phyloP scores from a whole-genome alignment of 768 basidiomycete genomes.

The Leccinum disarticulatum region DNA sequence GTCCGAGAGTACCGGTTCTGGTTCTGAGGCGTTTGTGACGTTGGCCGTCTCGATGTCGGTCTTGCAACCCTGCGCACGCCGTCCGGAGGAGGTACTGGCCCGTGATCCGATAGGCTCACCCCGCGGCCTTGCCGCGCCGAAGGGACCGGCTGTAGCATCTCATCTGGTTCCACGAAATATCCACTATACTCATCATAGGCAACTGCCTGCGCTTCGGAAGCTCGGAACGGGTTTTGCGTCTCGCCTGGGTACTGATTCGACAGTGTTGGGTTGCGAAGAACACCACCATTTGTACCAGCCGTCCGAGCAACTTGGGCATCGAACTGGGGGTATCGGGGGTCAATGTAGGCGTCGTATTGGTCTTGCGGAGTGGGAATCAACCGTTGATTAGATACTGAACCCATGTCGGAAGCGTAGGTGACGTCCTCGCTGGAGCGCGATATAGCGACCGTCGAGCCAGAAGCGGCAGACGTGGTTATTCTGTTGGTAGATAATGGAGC shows the following conservation, averaged over 20 bases:
- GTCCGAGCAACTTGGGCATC: slow-evolving; percentile 43
- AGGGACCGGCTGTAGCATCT: slow-evolving; percentile 22
- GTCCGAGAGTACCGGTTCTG: slow-evolving; percentile 72
- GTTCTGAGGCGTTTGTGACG: slow-evolving; percentile 48
- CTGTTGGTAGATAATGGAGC: slow-evolving; percentile 68
- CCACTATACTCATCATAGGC: slow-evolving; percentile 39
- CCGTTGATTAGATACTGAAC: slow-evolving; percentile 44
- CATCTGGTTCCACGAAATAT: slow-evolving; percentile 39
- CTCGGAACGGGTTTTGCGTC: slow-evolving; percentile 58
- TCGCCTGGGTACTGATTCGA: slow-evolving; percentile 45
- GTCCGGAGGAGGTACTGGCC: slow-evolving; percentile 76
- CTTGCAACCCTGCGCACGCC: slow-evolving; percentile 80
- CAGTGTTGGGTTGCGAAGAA: slow-evolving; percentile 40
- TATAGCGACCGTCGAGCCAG: slow-evolving; percentile 41
- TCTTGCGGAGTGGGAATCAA: slow-evolving; percentile 39
- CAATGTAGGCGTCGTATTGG: slow-evolving; percentile 32
- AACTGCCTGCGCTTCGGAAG: slow-evolving; percentile 42
- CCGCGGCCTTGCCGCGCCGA: slow-evolving; percentile 47
- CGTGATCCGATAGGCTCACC: slow-evolving; percentile 76
- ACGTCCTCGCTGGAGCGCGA: slow-evolving; percentile 47
- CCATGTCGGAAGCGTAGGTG: slow-evolving; percentile 34
- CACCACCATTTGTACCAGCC: slow-evolving; percentile 37
- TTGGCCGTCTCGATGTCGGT: slow-evolving; percentile 51
- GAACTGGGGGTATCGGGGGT: slow-evolving; percentile 33
- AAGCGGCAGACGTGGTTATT: slow-evolving; percentile 43